These are phyloP conservation scores for Rubia occidens DNA, from an alignment of 305 asterid species.

Conservation along the genomic window DNA sequence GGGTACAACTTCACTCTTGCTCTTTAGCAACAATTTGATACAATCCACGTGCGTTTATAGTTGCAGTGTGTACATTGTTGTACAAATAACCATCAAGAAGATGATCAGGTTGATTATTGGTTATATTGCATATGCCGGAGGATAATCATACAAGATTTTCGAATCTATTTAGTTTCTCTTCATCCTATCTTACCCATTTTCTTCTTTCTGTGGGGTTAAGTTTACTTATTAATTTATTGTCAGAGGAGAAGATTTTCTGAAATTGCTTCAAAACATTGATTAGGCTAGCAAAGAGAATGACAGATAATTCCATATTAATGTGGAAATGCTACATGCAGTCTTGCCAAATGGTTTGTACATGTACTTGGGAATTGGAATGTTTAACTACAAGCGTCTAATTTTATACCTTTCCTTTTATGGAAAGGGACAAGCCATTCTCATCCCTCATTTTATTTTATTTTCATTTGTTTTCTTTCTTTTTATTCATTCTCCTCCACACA, in stretches of 20 bases:
- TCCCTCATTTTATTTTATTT: background rate
- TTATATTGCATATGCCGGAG: background rate
- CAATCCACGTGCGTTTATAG: background rate
- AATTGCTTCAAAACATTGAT: background rate
- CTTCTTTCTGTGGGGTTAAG: no score
- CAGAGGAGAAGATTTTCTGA: background rate
- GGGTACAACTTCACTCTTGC: constrained; percentile 36
- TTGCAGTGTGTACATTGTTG: background rate
- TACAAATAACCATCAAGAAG: background rate
- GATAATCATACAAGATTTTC: background rate
- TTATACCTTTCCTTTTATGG: no score
- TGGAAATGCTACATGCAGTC: background rate
- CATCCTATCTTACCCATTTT: background rate
- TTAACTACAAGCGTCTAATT: no score
- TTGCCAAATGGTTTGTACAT: background rate
- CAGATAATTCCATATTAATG: background rate
- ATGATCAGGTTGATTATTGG: background rate
- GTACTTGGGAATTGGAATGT: background rate
- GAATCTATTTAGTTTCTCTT: background rate
- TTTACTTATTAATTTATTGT: background rate
- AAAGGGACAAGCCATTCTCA: background rate
- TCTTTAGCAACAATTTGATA: background rate
- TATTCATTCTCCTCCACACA: background rate
- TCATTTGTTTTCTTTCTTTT: background rate
- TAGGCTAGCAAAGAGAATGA: background rate